phyloP scores from a whole-genome alignment of 116 monocot species.

The Thalassia testudinum region DNA sequence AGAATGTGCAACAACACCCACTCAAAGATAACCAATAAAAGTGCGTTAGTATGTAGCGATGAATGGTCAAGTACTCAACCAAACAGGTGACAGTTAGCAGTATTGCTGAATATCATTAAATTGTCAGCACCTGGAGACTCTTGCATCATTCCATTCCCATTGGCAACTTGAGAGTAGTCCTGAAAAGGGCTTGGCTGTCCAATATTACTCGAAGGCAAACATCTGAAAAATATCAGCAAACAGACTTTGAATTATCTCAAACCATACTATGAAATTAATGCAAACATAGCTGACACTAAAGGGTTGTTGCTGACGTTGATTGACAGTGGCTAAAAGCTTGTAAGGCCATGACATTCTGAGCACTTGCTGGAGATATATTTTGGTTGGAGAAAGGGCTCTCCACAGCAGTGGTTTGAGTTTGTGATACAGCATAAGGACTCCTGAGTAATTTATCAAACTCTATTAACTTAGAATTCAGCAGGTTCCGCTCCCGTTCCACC shows the following conservation, averaged over 20 bases:
- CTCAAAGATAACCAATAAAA: too few species aligned
- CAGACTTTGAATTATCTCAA: too few species aligned
- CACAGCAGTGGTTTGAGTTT: slow-evolving; percentile 9
- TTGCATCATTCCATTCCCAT: slow-evolving; percentile 14
- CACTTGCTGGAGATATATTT: slow-evolving; percentile 1
- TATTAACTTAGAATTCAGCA: slow-evolving; percentile 50
- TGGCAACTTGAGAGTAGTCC: slow-evolving; percentile 11
- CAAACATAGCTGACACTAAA: too few species aligned
- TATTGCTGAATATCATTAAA: too few species aligned
- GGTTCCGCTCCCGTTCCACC: slow-evolving; percentile 86
- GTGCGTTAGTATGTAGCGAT: too few species aligned
- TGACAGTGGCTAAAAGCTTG: slow-evolving; percentile 64
- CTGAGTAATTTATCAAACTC: slow-evolving; percentile 74
- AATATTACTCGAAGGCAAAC: slow-evolving; percentile 7
- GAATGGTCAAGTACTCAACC: too few species aligned
- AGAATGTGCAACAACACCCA: too few species aligned
- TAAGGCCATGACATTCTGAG: slow-evolving; percentile 33
- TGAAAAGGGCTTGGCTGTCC: slow-evolving; percentile 27
- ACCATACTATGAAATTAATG: too few species aligned
- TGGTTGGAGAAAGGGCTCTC: slow-evolving; percentile 17
- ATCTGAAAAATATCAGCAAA: too few species aligned
- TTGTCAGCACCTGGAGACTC: slow-evolving; percentile 10
- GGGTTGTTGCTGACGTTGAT: slow-evolving; percentile 4
- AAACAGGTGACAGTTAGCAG: too few species aligned
- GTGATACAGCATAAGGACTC: slow-evolving; percentile 30